These are phyloP conservation scores for Prunus mongolica DNA, from an alignment of 306 rosid genomes.

Conservation along the genomic window DNA sequence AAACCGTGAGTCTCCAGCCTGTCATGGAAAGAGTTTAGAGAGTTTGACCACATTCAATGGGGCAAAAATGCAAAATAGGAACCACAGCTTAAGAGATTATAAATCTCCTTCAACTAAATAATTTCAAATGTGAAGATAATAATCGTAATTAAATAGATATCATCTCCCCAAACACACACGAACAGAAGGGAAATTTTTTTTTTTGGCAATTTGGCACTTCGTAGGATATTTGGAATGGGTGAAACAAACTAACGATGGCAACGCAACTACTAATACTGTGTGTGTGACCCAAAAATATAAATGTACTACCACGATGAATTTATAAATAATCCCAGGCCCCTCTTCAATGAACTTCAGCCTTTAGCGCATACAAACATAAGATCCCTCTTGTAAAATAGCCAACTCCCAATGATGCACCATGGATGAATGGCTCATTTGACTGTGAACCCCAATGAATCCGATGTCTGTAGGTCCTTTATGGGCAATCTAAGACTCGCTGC, in stretches of 20 bases:
- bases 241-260: not conserved
- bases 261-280: not conserved
- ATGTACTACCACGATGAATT: not conserved
- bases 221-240: not conserved
- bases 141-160: no score
- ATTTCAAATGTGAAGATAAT: not conserved
- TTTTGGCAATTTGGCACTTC: not conserved
- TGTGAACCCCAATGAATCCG: not conserved
- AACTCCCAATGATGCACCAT: not conserved
- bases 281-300: not conserved
- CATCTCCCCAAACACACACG: not conserved
- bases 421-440: not conserved
- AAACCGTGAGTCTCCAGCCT: conserved; percentile 85
- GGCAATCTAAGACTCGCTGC: conserved; percentile 37
- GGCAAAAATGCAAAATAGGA: not conserved
- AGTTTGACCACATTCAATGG: not conserved
- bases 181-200: no score
- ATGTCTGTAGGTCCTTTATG: conserved; percentile 61
- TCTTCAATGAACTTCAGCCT: not conserved
- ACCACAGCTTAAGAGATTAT: not conserved
- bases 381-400: not conserved
- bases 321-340: not conserved
- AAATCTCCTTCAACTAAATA: not conserved
- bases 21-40: conserved; percentile 9
- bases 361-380: not conserved